These are phyloP conservation scores for Barnettozyma pratensis DNA, from an alignment of 805 yeast species.

Conservation along the genomic window DNA sequence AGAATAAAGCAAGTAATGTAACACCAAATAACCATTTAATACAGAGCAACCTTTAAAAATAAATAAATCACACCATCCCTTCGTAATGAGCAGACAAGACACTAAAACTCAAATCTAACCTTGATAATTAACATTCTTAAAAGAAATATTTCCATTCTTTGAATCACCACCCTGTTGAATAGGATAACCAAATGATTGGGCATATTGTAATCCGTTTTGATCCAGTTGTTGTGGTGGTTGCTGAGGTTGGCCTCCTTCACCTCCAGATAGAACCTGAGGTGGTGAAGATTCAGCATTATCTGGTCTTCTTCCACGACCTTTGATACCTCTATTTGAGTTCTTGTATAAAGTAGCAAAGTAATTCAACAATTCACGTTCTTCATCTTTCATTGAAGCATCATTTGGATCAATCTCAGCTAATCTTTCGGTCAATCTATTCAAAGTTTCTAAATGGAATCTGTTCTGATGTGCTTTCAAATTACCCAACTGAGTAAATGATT, in stretches of 20 bases:
- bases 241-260: not conserved
- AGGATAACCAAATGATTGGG: not conserved
- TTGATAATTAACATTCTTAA: slow-evolving; percentile 22
- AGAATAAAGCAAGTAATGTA: no score
- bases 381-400: slow-evolving; percentile 44
- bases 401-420: slow-evolving; percentile 58
- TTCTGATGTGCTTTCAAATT: slow-evolving; percentile 93
- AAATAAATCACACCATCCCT: not conserved
- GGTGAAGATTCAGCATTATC: not conserved
- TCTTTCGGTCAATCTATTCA: slow-evolving; percentile 60
- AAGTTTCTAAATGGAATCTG: slow-evolving; percentile 71
- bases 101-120: slow-evolving; percentile 2
- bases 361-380: slow-evolving; percentile 63
- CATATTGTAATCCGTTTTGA: not conserved
- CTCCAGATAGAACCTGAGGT: not conserved
- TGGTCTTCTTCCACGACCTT: slow-evolving; percentile 73
- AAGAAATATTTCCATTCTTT: slow-evolving; percentile 17
- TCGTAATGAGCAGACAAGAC: not conserved
- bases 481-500: slow-evolving; percentile 86
- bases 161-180: not conserved
- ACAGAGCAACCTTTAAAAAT: no score
- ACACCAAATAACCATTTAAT: no score
- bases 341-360: slow-evolving; percentile 82
- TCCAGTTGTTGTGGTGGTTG: not conserved
- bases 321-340: slow-evolving; percentile 85